Evolutionary conservation across 495 filamentous ascomycete species (phyloP).

Genomic region (Aspergillus ostianus): DNA sequence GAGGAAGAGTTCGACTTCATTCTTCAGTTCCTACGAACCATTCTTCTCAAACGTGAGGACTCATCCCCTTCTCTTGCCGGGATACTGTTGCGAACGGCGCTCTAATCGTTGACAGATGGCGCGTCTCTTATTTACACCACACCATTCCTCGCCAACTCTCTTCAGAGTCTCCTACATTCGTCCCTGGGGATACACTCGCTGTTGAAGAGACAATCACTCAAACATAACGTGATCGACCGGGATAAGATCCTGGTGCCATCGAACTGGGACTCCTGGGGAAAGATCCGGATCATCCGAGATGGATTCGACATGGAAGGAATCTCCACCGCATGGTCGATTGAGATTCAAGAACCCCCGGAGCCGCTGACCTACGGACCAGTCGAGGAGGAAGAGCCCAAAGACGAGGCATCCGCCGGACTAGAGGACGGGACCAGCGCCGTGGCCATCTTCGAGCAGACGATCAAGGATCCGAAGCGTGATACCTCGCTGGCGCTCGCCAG

Average conservation of each 20-base stretch:
- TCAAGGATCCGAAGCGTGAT: constrained; percentile 67
- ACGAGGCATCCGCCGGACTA: constrained; percentile 24
- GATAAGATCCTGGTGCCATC: constrained; percentile 92
- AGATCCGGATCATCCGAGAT: constrained; percentile 91
- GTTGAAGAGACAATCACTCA: constrained; percentile 75
- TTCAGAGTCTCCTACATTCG: constrained; percentile 82
- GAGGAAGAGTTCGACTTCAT: constrained; percentile 94
- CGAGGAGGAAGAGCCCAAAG: constrained; percentile 17
- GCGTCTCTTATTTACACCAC: constrained; percentile 89
- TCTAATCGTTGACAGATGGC: constrained; percentile 61
- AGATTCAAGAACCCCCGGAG: constrained; percentile 61
- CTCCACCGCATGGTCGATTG: constrained; percentile 78
- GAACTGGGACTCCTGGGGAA: constrained; percentile 99
- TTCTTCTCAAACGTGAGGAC: constrained; percentile 76
- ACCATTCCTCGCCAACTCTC: constrained; percentile 70
- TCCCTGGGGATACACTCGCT: constrained; percentile 88
- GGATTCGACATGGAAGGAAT: constrained; percentile 89
- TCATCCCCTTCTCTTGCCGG: neutral
- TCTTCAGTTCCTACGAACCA: constrained; percentile 81
- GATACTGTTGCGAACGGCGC: neutral
- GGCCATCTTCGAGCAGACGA: constrained; percentile 72
- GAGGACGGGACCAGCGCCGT: constrained; percentile 58
- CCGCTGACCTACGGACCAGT: constrained; percentile 24
- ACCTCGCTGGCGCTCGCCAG: constrained; percentile 47
- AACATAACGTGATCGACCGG: constrained; percentile 93